Base-by-base conservation (phyloP, 1,284 basidiomycete species). In the Heterobasidion parviporum region DNA sequence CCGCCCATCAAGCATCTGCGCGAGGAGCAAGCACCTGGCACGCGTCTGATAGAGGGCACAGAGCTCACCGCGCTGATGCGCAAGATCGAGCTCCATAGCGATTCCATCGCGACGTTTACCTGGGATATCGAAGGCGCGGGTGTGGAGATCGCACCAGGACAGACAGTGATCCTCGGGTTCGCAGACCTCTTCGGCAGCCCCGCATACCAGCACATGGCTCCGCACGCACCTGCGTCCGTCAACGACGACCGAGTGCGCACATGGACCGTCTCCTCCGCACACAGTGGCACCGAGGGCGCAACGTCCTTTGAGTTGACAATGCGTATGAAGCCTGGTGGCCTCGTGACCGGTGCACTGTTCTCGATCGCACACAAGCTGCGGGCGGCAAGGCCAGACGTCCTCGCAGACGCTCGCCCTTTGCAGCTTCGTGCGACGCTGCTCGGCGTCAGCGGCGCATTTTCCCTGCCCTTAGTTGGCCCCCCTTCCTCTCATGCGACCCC, bases 181-280 rank as follows among this genome's bases (percentile, higher is more conserved):
- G 71, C 73, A 1, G 67, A 72, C 3, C 68, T 85, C 34, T 63
- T 84, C 5, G 80, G 82, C 3, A 54, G 66, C 32, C 68, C 69
- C 14, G 67, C 66, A 26, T 82, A 81, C 62, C 67, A 71, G 43
- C 81, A 83, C 62, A 81, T 84, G 73, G 71, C 76, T 1, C 68
- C 72, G 1, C 60, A 64, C 9, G 71, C 76, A 32, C 79, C 80
- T 0, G 69, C 65, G 4, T 71, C 72, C 15, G 67, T 83, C 20
- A 85, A 85, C 64, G 83, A 86, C 61, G 83, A 86, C 61, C 73
- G 80, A 33, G 73, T 86, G 50, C 78, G 83, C 16, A 86, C 82
- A 1, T 86, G 84, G 83, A 85, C 81, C 0, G 71, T 85, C 12
- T 82, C 83, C 1, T 70, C 69, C 41, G 59, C 65, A 1, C 60